These are phyloP conservation scores for Tulasnella calospora DNA, from an alignment of 768 basidiomycete genomes.

Conservation along the genomic window DNA sequence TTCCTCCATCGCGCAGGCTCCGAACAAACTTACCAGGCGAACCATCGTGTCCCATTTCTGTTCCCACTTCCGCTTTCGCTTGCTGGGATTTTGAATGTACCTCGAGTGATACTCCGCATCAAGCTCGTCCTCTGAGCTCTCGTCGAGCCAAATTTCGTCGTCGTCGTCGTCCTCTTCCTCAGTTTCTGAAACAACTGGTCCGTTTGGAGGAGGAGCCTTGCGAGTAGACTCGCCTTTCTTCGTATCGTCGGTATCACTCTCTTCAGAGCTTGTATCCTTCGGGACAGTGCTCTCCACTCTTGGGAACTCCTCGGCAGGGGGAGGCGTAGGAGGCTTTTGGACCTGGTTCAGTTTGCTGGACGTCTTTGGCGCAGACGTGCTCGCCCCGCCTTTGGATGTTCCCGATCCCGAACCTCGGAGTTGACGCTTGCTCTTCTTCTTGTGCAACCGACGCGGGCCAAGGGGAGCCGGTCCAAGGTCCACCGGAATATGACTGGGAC, in stretches of 20 bases:
- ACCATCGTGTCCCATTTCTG: constrained; percentile 27
- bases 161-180: constrained; percentile 28
- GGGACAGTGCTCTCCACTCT: constrained; percentile 26
- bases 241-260: constrained; percentile 24
- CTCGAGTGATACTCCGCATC: constrained; percentile 27
- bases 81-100: constrained; percentile 25
- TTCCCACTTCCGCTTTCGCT: constrained; percentile 27
- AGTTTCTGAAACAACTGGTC: constrained; percentile 7
- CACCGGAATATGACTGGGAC: background rate
- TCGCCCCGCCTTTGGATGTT: background rate
- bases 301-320: background rate
- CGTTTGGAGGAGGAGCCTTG: background rate
- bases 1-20: background rate
- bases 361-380: background rate
- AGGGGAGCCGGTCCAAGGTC: constrained; percentile 14
- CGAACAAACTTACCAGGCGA: constrained; percentile 18
- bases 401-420: constrained; percentile 1
- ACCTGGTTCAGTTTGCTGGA: background rate
- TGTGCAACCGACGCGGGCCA: background rate
- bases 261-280: constrained; percentile 22
- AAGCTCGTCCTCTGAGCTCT: constrained; percentile 27
- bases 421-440: constrained; percentile 22
- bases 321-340: constrained; percentile 1
- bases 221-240: constrained; percentile 7
- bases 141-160: constrained; percentile 28